phyloP scores from a whole-genome alignment of 208 protist species.

The Spongospora subterranea region DNA sequence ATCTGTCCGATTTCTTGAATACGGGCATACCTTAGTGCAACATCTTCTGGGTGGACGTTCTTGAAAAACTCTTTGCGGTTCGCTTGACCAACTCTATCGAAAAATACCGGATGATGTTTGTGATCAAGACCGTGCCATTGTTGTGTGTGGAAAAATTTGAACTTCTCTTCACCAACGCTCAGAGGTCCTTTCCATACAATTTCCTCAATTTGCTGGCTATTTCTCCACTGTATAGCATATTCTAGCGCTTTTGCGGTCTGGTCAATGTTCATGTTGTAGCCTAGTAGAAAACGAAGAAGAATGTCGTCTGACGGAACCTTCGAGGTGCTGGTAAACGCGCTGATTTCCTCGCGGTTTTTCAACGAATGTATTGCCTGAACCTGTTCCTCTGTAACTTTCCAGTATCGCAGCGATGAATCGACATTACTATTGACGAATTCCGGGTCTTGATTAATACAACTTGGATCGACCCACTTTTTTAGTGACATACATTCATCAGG shows the following conservation, averaged over 20 bases:
- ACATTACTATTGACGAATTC: neutral
- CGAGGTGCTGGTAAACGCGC: neutral
- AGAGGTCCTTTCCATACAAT: constrained; percentile 10
- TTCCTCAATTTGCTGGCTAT: neutral
- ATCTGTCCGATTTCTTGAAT: neutral
- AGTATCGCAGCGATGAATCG: neutral
- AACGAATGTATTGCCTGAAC: neutral
- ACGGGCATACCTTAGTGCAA: neutral
- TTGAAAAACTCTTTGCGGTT: constrained; percentile 7
- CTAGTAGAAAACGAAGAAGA: neutral
- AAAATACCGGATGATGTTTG: constrained; percentile 17
- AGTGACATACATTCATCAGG: neutral
- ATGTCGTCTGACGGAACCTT: neutral
- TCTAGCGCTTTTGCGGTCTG: neutral
- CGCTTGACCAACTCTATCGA: neutral
- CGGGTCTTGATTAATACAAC: neutral
- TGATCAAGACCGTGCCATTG: constrained; percentile 43
- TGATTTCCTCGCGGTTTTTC: neutral
- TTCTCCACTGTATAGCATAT: neutral
- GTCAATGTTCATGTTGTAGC: neutral
- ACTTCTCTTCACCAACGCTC: neutral
- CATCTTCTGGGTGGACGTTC: neutral
- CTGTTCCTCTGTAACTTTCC: neutral
- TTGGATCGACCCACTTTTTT: neutral
- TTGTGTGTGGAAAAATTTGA: neutral